Evolutionary conservation across 495 filamentous ascomycete genomes (phyloP), one percentile per base, ranked within the genome.

Genomic region (Echria macrotheca): DNA sequence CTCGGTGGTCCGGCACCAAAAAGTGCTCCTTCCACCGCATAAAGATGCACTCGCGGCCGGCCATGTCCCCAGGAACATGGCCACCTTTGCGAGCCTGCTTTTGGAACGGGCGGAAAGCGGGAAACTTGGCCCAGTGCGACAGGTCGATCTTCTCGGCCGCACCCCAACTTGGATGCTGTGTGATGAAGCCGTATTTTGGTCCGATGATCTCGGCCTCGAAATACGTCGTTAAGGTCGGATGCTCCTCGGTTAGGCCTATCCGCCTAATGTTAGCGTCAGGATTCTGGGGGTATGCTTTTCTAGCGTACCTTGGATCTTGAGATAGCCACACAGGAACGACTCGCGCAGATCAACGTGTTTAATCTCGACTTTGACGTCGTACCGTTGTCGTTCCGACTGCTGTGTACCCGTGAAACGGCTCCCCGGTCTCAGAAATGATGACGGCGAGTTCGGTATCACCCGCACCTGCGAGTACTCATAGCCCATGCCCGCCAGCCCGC

Each of bases 1-100:
- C 89, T 2, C 88, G 79, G 66, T 99, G 94, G 58, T 97, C 89
- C 8, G 94, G 94, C 3, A 99, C 94, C 6, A 99, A 76, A 62
- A 99, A 99, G 56, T 94, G 87, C 66, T 99, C 94, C 64, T 99
- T 99, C 94, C 94, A 99, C 41, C 94, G 81, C 94, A 99, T 99
- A 65, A 97, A 99, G 15, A 99, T 83, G 63, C 96, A 84, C 56
- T 96, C 91, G 46, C 82, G n/a, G 76, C 63, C 95, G 85, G 17
- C 79, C 82, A 55, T 89, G n/a, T 79, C 77, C 44, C 79, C 74
- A 18, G 61, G 38, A 23, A 70, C 62, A 41, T 68, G 65, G 19
- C 69, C 70, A 25, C 71, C 65, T 56, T 84, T 83, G 53, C 84
- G 87, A 11, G 87, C 84, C 43, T 72, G 67, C 56, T 86, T 86